These are phyloP conservation scores for Ochetophila trinervis DNA, from an alignment of 306 rosid species.

Conservation along the genomic window DNA sequence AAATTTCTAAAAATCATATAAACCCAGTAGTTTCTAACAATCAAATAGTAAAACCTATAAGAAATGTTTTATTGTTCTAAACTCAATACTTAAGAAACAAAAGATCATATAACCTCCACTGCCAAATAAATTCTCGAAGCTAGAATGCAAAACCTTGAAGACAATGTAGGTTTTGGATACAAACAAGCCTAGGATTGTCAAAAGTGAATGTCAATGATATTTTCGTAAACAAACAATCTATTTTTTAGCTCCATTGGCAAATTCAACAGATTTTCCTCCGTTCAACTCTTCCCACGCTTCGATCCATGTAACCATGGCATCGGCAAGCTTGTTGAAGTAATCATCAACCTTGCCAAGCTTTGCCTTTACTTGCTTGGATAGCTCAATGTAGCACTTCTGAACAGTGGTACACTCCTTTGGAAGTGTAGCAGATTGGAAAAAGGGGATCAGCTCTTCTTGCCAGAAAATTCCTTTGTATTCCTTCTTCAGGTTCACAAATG, in stretches of 20 bases:
- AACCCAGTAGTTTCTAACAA: too few relatives aligned
- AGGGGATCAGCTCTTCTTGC: conserved; percentile 84
- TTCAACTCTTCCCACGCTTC: conserved; percentile 83
- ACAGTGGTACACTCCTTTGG: conserved; percentile 68
- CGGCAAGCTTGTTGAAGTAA: conserved; percentile 68
- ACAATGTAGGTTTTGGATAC: conserved; percentile 20
- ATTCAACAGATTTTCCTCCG: conserved; percentile 26
- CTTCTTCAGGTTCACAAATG: conserved; percentile 78
- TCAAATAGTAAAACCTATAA: too few relatives aligned
- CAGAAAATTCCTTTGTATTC: conserved; percentile 87
- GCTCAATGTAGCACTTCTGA: conserved; percentile 73
- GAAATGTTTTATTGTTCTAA: conserved; percentile 28
- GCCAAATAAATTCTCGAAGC: conserved; percentile 31
- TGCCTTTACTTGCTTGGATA: conserved; percentile 71
- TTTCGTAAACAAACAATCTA: conserved; percentile 21
- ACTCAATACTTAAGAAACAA: conserved; percentile 4
- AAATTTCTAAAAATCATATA: too few relatives aligned
- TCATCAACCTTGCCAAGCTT: conserved; percentile 74
- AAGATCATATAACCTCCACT: conserved; percentile 33
- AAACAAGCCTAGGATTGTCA: conserved; percentile 10
- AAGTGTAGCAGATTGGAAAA: conserved; percentile 62
- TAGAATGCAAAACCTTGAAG: conserved; percentile 30
- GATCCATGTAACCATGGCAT: conserved; percentile 83
- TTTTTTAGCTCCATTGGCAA: conserved; percentile 24
- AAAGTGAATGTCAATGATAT: conserved; percentile 11